These are phyloP conservation scores for Cadophora gregata DNA, from an alignment of 2,329 filamentous ascomycete genomes.

Conservation along the genomic window DNA sequence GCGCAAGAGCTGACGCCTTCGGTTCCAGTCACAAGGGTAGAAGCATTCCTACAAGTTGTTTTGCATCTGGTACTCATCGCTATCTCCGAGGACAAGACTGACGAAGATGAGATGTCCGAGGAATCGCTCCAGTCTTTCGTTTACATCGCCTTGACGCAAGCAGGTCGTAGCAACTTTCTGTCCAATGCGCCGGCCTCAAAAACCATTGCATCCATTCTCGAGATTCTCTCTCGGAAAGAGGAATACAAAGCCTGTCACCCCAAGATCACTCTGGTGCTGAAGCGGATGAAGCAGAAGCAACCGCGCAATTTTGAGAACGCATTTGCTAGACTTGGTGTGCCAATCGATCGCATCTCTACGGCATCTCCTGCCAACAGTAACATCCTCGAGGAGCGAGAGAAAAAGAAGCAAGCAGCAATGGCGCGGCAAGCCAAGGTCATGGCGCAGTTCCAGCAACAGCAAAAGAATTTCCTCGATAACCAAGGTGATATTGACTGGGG, in stretches of 20 bases:
- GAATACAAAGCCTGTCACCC: conserved; percentile 83
- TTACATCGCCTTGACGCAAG: conserved; percentile 69
- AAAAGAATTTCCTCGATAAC: conserved; percentile 90
- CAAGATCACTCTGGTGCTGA: conserved; percentile 83
- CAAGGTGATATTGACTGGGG: conserved; percentile 91
- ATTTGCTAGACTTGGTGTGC: conserved; percentile 67
- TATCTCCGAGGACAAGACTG: conserved; percentile 77
- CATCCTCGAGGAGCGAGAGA: conserved; percentile 69
- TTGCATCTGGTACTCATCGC: conserved; percentile 87
- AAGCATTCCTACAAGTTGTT: conserved; percentile 90
- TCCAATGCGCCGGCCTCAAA: conserved; percentile 60
- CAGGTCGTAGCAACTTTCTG: conserved; percentile 66
- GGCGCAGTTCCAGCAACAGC: conserved; percentile 97
- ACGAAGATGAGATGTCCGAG: conserved; percentile 57
- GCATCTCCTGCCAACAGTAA: conserved; percentile 75
- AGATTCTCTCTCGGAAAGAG: conserved; percentile 68
- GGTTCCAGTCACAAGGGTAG: conserved; percentile 81
- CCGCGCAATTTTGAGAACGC: conserved; percentile 74
- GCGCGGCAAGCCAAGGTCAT: conserved; percentile 93
- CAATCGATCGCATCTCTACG: conserved; percentile 80
- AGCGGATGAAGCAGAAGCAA: conserved; percentile 82
- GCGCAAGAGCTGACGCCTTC: conserved; percentile 71
- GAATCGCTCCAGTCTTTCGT: conserved; percentile 71
- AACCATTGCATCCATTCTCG: conserved; percentile 69
- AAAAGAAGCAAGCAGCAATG: conserved; percentile 88